Conservation (phyloP, 257 asterid genomes). For the Primulina huaijiensis region DNA sequence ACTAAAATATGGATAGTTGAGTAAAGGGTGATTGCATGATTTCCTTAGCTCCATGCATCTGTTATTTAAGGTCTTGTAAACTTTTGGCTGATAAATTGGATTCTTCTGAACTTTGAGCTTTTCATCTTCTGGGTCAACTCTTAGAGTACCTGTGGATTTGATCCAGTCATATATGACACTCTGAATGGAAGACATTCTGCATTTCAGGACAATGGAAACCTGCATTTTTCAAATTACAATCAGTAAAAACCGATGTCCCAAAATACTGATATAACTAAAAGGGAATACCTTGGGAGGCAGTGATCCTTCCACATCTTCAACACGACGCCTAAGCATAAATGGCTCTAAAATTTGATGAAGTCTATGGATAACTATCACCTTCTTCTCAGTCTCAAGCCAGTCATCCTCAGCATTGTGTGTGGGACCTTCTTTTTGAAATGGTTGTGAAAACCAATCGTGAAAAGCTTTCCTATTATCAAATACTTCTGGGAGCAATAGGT, state of each 20-base stretch:
- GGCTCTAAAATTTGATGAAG: slow-evolving; percentile 99
- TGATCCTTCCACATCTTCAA: slow-evolving; percentile 99
- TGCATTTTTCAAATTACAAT: slow-evolving; percentile 43
- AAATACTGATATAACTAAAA: slow-evolving; percentile 18
- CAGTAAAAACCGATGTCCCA: slow-evolving; percentile 28
- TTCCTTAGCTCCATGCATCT: slow-evolving; percentile 99
- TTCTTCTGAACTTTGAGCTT: slow-evolving; percentile 65
- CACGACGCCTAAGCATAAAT: slow-evolving; percentile 99
- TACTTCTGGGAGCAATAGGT: slow-evolving; percentile 94
- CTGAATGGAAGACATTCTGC: slow-evolving; percentile 98
- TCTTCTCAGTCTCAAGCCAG: slow-evolving; percentile 99
- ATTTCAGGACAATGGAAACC: slow-evolving; percentile 89
- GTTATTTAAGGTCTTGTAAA: slow-evolving; percentile 66
- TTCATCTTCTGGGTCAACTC: slow-evolving; percentile 99
- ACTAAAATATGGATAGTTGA: slow-evolving; percentile 85
- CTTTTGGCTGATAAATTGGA: slow-evolving; percentile 79
- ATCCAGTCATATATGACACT: slow-evolving; percentile 95
- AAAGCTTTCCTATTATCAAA: slow-evolving; percentile 97
- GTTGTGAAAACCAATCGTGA: slow-evolving; percentile 99
- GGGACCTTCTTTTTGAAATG: slow-evolving; percentile 89
- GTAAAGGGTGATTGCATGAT: slow-evolving; percentile 94
- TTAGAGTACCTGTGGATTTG: slow-evolving; percentile 87
- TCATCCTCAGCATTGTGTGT: slow-evolving; percentile 85
- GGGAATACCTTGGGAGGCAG: slow-evolving; percentile 94
- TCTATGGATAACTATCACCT: slow-evolving; percentile 92